Conservation (phyloP, 1,284 basidiomycete species). For the Blastosporella zonata region DNA sequence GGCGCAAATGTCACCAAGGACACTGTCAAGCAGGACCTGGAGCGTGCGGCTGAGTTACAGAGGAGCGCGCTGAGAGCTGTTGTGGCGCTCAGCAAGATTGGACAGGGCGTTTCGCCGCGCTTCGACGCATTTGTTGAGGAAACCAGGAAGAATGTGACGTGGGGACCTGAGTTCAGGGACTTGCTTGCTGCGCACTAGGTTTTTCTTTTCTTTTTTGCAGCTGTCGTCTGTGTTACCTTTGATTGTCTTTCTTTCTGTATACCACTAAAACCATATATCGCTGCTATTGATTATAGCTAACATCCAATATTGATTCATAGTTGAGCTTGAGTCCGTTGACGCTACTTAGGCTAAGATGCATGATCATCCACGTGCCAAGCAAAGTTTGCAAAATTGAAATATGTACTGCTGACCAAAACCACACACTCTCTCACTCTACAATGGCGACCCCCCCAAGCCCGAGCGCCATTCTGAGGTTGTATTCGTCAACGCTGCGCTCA, state of each 20-base stretch:
- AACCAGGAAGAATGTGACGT: slow-evolving; percentile 58
- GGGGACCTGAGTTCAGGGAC: slow-evolving; percentile 70
- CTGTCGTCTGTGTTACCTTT: neutral
- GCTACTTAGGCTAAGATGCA: too few relatives aligned
- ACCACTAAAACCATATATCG: neutral
- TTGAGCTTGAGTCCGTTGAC: too few relatives aligned
- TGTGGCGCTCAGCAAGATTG: slow-evolving; percentile 78
- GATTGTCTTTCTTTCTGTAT: neutral
- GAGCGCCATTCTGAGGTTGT: slow-evolving; percentile 67
- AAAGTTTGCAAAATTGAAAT: too few relatives aligned
- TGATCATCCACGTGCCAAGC: too few relatives aligned
- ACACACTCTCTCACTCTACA: too few relatives aligned
- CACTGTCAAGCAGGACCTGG: slow-evolving; percentile 96
- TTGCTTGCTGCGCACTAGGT: slow-evolving; percentile 28
- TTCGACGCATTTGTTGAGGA: slow-evolving; percentile 79
- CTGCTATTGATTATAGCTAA: too few relatives aligned
- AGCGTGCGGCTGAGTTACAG: slow-evolving; percentile 90
- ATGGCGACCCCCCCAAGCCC: slow-evolving; percentile 57
- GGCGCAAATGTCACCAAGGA: slow-evolving; percentile 88
- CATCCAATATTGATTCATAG: too few relatives aligned
- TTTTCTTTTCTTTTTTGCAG: neutral
- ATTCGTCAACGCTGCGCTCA: slow-evolving; percentile 67
- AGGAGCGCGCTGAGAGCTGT: slow-evolving; percentile 84
- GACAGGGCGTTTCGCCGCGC: slow-evolving; percentile 58
- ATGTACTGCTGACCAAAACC: too few relatives aligned